phyloP scores from a whole-genome alignment of 208 protist species.

The Leishmania guyanensis region DNA sequence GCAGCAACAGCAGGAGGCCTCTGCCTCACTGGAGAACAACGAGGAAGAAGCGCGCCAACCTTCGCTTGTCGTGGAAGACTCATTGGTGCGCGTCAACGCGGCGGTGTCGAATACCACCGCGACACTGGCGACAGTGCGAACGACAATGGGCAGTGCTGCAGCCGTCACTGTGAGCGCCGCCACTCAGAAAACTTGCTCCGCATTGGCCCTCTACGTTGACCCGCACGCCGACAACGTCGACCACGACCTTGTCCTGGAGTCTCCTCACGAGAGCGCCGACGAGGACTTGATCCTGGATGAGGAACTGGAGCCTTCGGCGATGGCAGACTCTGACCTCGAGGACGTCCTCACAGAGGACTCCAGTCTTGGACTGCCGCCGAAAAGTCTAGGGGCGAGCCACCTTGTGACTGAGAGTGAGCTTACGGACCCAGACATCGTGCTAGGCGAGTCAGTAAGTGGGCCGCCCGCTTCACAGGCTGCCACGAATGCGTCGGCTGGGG shows the following conservation, averaged over 20 bases:
- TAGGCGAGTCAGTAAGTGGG: conserved; percentile 7
- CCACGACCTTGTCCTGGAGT: conserved; percentile 14
- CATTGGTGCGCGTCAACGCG: neutral
- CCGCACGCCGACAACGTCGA: conserved; percentile 8
- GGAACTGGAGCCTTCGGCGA: conserved; percentile 22
- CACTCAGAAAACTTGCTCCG: conserved; percentile 15
- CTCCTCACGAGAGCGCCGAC: conserved; percentile 15
- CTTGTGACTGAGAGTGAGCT: conserved; percentile 18
- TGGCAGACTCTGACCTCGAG: conserved; percentile 40
- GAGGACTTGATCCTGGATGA: conserved; percentile 18
- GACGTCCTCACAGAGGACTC: conserved; percentile 25
- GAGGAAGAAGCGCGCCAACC: neutral
- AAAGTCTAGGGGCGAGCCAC: conserved; percentile 5
- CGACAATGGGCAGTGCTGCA: neutral
- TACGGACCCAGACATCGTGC: conserved; percentile 24
- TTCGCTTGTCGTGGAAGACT: neutral
- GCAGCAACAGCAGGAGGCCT: conserved; percentile 19
- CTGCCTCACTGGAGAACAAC: conserved; percentile 5
- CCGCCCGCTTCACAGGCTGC: neutral
- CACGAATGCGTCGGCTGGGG: neutral
- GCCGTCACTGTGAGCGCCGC: conserved; percentile 18
- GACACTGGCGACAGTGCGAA: neutral
- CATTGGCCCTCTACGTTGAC: conserved; percentile 8
- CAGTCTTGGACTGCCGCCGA: conserved; percentile 13
- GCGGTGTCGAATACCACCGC: neutral